Evolutionary conservation across 2,329 filamentous ascomycete genomes (phyloP), one percentile per base, ranked within the genome.

Genomic region (Colletotrichum theobromicola): DNA sequence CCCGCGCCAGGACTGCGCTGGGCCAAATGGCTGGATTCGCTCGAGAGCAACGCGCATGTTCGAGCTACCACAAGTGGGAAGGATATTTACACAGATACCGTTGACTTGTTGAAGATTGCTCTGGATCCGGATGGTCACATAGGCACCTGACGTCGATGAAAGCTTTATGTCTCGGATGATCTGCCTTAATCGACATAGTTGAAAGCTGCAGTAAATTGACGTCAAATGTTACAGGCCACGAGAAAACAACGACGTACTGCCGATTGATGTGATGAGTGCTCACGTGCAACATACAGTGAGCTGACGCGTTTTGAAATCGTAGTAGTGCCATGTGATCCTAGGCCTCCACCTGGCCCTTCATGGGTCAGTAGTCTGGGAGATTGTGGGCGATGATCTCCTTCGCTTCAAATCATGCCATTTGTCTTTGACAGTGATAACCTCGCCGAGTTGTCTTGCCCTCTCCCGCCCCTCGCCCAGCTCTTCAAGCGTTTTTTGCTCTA

Each of bases 1-100:
- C 89, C 92, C 0, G 88, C 92, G 76, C 87, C 88, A 3, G 91
- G 90, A 2, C 53, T 67, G n/a, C 87, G 94, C 8, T 95, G 93
- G 92, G 89, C 88, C 32, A 86, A 84, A 60, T 96, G 94, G 94
- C 86, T 95, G 7, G 87, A 91, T 34, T 94, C 94, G 1, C 88
- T 96, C 66, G 93, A 95, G 80, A 79, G 80, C 0, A 89, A 94
- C 76, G 86, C 88, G 37, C 89, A 91, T 74, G 88, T 96, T 9
- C 87, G 86, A 81, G 90, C 89, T 34, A 96, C 94, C 16, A 94
- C 91, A 26, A 94, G 93, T 80, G 87, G 85, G 4, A 90, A 92
- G 76, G 83, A 84, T 16, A 75, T 89, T 26, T 89, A 89, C 71
- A 55, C 81, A 4, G 84, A 87, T 89, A 95, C 88, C 82, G 90